Evolutionary conservation across 2,329 filamentous ascomycete genomes (phyloP).

Genomic region (Trichophyton schoenleinii): DNA sequence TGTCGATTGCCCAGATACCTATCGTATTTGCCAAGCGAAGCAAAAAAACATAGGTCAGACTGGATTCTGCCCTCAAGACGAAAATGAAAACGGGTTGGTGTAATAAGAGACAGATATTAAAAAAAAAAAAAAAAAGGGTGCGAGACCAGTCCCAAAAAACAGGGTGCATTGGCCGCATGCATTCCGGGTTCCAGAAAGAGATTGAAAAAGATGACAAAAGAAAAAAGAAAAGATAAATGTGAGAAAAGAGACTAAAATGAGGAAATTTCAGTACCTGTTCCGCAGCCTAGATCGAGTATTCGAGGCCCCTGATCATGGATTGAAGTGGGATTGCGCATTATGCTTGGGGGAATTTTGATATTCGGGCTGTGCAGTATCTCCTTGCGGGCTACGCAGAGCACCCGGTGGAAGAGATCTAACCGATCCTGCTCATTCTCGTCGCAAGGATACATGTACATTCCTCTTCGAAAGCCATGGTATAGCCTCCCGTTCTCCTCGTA

Average conservation of each 20-base stretch:
- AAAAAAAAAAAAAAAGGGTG: not conserved
- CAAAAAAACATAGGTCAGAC: not conserved
- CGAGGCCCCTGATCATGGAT: slow-evolving; percentile 21
- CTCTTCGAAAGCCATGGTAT: slow-evolving; percentile 56
- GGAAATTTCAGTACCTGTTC: slow-evolving; percentile 56
- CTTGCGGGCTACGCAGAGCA: slow-evolving; percentile 54
- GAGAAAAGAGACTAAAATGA: not conserved
- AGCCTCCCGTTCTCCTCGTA: slow-evolving; percentile 56
- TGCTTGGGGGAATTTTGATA: slow-evolving; percentile 17
- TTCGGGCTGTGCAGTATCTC: slow-evolving; percentile 31
- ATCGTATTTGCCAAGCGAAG: slow-evolving; percentile 1
- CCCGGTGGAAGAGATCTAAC: slow-evolving; percentile 69
- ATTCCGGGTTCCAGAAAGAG: not conserved
- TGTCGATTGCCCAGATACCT: slow-evolving; percentile 62
- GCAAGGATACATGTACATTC: slow-evolving; percentile 64
- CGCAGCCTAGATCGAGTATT: slow-evolving; percentile 61
- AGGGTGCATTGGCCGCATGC: not conserved
- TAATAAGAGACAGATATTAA: not conserved
- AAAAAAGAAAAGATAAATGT: not conserved
- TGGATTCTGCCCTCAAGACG: not conserved
- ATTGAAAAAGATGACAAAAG: not conserved
- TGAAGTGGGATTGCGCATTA: slow-evolving; percentile 4
- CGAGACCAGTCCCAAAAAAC: not conserved
- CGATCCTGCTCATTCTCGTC: slow-evolving; percentile 67
- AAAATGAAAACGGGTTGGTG: not conserved